A percentile compares a stretch with the other conserved stretches of the same genome.
These are phyloP conservation scores for Penicillium sp. DNA, from an alignment of 2,329 filamentous ascomycete species.

Conservation along the genomic window DNA sequence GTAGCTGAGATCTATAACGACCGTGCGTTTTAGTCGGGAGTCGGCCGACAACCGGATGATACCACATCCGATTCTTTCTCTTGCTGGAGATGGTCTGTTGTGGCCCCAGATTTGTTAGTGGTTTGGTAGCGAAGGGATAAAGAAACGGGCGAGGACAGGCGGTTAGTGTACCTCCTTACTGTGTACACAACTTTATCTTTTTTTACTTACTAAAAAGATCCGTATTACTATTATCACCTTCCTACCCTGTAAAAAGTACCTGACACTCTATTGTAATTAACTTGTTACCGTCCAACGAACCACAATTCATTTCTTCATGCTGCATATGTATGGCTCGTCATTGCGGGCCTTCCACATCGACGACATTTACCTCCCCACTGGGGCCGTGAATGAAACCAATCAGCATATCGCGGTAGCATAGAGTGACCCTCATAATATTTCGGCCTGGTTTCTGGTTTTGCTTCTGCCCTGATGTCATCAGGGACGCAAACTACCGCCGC, in stretches of 20 bases:
- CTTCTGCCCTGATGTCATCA: constrained; percentile 23
- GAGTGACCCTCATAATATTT: neutral
- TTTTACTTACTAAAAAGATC: neutral
- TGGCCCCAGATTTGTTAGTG: neutral
- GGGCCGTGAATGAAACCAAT: neutral
- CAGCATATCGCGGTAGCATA: neutral
- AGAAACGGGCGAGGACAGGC: neutral
- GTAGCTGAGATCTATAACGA: neutral
- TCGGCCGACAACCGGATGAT: constrained; percentile 1
- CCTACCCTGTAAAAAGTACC: neutral
- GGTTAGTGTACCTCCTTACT: neutral
- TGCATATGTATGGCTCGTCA: neutral
- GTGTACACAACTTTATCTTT: neutral
- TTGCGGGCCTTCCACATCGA: neutral
- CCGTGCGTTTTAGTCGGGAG: neutral
- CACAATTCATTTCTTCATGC: neutral
- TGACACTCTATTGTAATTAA: no score
- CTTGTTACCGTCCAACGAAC: neutral
- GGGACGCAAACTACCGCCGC: constrained; percentile 18
- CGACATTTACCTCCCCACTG: neutral
- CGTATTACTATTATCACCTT: neutral
- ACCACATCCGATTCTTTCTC: neutral
- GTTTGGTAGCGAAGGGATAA: neutral
- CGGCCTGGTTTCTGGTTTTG: neutral
- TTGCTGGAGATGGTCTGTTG: neutral